Evolutionary conservation across 306 rosid genomes (phyloP), one percentile per base, ranked within the genome.

Genomic region (Luffa acutangula): DNA sequence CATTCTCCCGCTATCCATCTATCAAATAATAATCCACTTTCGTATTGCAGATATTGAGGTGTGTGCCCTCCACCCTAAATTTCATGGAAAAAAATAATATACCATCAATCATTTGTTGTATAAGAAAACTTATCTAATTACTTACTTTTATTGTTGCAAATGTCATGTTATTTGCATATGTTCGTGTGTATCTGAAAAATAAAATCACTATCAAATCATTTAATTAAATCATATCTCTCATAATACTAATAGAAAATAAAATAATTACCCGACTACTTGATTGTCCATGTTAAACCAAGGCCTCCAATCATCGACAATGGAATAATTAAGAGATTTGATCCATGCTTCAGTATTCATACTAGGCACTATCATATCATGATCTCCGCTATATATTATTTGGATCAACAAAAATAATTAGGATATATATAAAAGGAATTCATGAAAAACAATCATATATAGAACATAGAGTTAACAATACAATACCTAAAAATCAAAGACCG

Each of bases 221-320:
- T 37, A 66, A 8, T 43, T 9, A 7, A 42, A 13, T 9, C 18
- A 1, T 4, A 64, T 0, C 0, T 21, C 2, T n/a, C 1, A 42
- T 7, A 67, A 9, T 42, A 67, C 8, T n/a, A n/a, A n/a, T n/a
- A n/a, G n/a, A 18, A 34, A 33, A 67, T n/a, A n/a, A 41, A 3
- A 67, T 31, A 75, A 69, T 45, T 63, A 83, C 86, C 83, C 86
- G 7, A 78, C 79, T 51, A 80, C 76, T 75, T 83, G 80, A 64
- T 82, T 80, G 0, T 13, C 80, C 0, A 83, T 66, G 48, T 9
- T 4, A 57, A 81, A 81, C 89, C 87, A 86, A 6, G 86, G 89
- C 52, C 87, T 79, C 89, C 89, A 83, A 11, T 83, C 66, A 33
- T 37, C 20, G n/a, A 17, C 76, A 33, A 86, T n/a, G 0, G 85